Percentiles rank a stretch among this genome's conserved stretches.
These are phyloP conservation scores for Lachnellula subtilissima DNA, from an alignment of 2,329 filamentous ascomycete genomes.

Conservation along the genomic window DNA sequence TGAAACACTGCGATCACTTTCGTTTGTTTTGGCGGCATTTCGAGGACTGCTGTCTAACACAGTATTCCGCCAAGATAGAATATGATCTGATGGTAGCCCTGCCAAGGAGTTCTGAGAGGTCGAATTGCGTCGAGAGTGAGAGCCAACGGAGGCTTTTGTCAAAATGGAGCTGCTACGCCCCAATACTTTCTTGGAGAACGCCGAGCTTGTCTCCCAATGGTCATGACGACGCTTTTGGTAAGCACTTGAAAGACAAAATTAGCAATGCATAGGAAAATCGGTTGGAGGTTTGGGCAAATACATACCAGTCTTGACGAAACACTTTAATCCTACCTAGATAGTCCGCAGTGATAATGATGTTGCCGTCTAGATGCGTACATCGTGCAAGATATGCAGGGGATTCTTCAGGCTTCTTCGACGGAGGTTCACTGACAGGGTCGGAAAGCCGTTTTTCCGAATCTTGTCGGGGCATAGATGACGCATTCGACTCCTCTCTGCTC, in stretches of 20 bases:
- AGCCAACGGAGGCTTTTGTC: slow-evolving; percentile 45
- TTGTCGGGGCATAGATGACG: slow-evolving; percentile 38
- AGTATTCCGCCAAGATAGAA: slow-evolving; percentile 80
- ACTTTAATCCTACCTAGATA: slow-evolving; percentile 87
- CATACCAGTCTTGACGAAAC: slow-evolving; percentile 71
- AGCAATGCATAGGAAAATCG: neutral
- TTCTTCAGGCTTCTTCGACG: slow-evolving; percentile 51
- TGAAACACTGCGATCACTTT: slow-evolving; percentile 50
- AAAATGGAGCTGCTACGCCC: slow-evolving; percentile 31
- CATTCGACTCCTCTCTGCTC: slow-evolving; percentile 61
- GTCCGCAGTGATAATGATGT: slow-evolving; percentile 90
- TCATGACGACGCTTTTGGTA: slow-evolving; percentile 71
- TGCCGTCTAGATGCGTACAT: slow-evolving; percentile 70
- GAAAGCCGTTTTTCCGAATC: slow-evolving; percentile 25
- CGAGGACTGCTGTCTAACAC: slow-evolving; percentile 41
- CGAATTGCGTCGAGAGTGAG: slow-evolving; percentile 40
- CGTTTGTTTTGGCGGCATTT: slow-evolving; percentile 40
- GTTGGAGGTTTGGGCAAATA: neutral
- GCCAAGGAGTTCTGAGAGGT: slow-evolving; percentile 30
- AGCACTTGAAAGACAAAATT: slow-evolving; percentile 52
- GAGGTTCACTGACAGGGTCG: slow-evolving; percentile 27
- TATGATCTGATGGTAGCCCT: slow-evolving; percentile 57
- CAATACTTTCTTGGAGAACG: slow-evolving; percentile 53
- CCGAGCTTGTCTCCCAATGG: slow-evolving; percentile 71
- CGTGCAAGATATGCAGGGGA: slow-evolving; percentile 74